phyloP scores from a whole-genome alignment of 179 eudicot species.

The Corrigiola litoralis region DNA sequence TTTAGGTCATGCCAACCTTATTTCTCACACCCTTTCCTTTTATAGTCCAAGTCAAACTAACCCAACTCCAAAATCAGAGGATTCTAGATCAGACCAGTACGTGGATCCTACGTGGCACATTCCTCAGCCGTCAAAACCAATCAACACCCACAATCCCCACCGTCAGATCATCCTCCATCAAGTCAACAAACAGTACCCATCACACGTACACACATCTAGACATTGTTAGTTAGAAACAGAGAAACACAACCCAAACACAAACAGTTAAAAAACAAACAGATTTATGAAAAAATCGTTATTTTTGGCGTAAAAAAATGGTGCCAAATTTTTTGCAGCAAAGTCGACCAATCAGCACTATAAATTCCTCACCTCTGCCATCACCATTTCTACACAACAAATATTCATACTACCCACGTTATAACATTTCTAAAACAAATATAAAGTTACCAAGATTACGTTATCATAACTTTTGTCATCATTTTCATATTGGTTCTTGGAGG shows the following conservation, averaged over 20 bases:
- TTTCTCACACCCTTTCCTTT: not conserved
- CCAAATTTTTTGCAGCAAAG: slow-evolving; percentile 7
- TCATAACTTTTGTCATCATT: not conserved
- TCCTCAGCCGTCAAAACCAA: not conserved
- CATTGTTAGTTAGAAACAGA: not conserved
- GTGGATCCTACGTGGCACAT: slow-evolving; percentile 17
- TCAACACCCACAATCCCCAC: not conserved
- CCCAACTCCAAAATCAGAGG: not conserved
- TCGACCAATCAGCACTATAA: slow-evolving; percentile 24
- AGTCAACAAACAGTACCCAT: too few relatives aligned
- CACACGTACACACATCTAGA: slow-evolving; percentile 3
- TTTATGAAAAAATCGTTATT: too few relatives aligned
- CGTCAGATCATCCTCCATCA: slow-evolving; percentile 6
- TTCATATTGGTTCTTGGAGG: slow-evolving; percentile 1
- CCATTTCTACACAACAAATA: not conserved
- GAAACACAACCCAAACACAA: not conserved
- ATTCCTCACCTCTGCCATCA: slow-evolving; percentile 13
- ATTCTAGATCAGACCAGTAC: slow-evolving; percentile 20
- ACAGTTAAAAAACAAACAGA: too few relatives aligned
- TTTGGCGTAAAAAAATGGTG: slow-evolving; percentile 13
- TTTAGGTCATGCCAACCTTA: too few relatives aligned
- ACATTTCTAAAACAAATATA: not conserved
- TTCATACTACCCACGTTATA: not conserved
- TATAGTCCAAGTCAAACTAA: not conserved
- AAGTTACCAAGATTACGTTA: not conserved